phyloP scores from a whole-genome alignment of 1,139 yeast genomes.

The Debaryomyces subglobosus region DNA sequence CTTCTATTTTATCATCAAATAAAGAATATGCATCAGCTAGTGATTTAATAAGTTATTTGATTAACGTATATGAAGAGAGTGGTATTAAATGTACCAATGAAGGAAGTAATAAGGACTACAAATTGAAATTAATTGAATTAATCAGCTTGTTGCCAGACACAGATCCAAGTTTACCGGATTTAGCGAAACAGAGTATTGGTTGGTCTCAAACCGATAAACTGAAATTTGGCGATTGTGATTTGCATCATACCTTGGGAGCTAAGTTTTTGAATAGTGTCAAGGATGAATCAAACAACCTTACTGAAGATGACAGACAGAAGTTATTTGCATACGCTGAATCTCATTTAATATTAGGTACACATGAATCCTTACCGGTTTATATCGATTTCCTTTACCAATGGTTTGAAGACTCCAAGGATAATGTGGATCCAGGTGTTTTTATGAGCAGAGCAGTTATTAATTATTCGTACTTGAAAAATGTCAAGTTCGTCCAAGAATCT shows the following conservation, averaged over 20 bases:
- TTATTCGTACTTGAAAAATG: conserved; percentile 65
- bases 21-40: conserved; percentile 79
- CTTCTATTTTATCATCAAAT: conserved; percentile 66
- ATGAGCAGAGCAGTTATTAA: conserved; percentile 68
- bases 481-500: conserved; percentile 57
- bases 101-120: conserved; percentile 38
- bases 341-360: conserved; percentile 70
- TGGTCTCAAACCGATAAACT: conserved; percentile 59
- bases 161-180: conserved; percentile 69
- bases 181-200: conserved; percentile 62
- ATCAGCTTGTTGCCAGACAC: conserved; percentile 52
- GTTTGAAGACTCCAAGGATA: conserved; percentile 40
- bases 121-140: conserved; percentile 39
- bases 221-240: conserved; percentile 72
- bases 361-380: conserved; percentile 57
- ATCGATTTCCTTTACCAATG: conserved; percentile 60
- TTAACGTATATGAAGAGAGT: conserved; percentile 67
- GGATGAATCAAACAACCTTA: conserved; percentile 25
- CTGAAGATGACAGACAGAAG: conserved; percentile 35
- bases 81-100: conserved; percentile 28
- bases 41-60: conserved; percentile 72
- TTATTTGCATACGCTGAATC: conserved; percentile 49
- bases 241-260: conserved; percentile 75
- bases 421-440: conserved; percentile 51
- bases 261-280: conserved; percentile 47